Conservation (phyloP, 2,329 filamentous ascomycete species). For the Nemania abortiva region DNA sequence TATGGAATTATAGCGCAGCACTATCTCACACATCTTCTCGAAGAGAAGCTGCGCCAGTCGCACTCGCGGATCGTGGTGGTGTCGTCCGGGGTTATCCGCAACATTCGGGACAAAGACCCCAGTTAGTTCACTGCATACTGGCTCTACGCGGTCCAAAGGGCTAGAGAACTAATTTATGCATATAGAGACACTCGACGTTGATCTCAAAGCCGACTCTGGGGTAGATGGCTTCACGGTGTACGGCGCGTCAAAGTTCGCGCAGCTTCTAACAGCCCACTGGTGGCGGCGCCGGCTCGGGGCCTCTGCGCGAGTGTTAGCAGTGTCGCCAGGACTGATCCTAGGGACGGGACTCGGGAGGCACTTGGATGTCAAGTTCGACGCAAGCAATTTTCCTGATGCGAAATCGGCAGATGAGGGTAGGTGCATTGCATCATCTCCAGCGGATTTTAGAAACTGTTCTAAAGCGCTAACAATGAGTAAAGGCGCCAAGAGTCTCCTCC, state of each 20-base stretch:
- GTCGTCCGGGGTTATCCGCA: constrained; percentile 61
- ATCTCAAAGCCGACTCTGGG: constrained; percentile 11
- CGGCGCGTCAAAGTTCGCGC: constrained; percentile 60
- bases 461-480: not conserved
- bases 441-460: not conserved
- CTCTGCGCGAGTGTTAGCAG: constrained; percentile 61
- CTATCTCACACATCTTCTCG: constrained; percentile 62
- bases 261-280: constrained; percentile 65
- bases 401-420: not conserved
- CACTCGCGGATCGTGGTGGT: constrained; percentile 62
- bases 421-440: not conserved
- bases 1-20: constrained; percentile 60
- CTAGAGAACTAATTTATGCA: constrained; percentile 13
- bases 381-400: not conserved
- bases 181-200: constrained; percentile 6
- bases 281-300: constrained; percentile 63
- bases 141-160: no score
- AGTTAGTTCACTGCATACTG: constrained; percentile 36
- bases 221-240: constrained; percentile 51
- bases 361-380: constrained; percentile 44
- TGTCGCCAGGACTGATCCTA: constrained; percentile 65
- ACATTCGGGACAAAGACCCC: constrained; percentile 52
- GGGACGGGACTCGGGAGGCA: constrained; percentile 57
- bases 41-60: constrained; percentile 60
- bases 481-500: constrained; percentile 2